phyloP scores from a whole-genome alignment of 1,139 yeast species.

The Debaryomyces sp. region DNA sequence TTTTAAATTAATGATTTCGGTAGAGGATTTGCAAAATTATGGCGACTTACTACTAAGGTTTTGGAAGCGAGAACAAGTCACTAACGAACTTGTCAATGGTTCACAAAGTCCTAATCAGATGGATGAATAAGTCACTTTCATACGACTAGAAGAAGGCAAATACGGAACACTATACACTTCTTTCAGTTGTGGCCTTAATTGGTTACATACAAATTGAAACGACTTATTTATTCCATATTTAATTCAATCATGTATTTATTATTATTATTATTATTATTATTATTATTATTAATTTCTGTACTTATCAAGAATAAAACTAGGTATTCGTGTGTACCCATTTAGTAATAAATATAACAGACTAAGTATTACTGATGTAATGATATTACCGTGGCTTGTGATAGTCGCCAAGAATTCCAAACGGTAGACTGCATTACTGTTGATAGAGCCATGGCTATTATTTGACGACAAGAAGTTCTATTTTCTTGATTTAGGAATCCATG shows the following conservation, averaged over 20 bases:
- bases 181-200: neutral
- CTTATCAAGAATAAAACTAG: neutral
- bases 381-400: no score
- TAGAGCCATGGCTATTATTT: neutral
- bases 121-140: constrained; percentile 47
- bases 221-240: neutral
- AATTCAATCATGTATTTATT: constrained; percentile 5
- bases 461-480: neutral
- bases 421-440: no score
- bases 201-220: neutral
- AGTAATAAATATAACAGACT: neutral
- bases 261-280: neutral
- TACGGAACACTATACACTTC: neutral
- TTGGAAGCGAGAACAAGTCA: constrained; percentile 70
- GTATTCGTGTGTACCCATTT: neutral
- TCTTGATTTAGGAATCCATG: constrained; percentile 42
- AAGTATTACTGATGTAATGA: no score
- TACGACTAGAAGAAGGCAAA: constrained; percentile 29
- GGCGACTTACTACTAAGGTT: constrained; percentile 84
- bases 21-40: constrained; percentile 88
- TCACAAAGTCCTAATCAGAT: constrained; percentile 42
- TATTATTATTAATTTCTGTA: neutral
- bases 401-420: no score
- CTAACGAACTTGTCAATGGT: constrained; percentile 38
- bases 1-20: constrained; percentile 82